Conservation (phyloP, 495 filamentous ascomycete species). For the Neurospora sp. region DNA sequence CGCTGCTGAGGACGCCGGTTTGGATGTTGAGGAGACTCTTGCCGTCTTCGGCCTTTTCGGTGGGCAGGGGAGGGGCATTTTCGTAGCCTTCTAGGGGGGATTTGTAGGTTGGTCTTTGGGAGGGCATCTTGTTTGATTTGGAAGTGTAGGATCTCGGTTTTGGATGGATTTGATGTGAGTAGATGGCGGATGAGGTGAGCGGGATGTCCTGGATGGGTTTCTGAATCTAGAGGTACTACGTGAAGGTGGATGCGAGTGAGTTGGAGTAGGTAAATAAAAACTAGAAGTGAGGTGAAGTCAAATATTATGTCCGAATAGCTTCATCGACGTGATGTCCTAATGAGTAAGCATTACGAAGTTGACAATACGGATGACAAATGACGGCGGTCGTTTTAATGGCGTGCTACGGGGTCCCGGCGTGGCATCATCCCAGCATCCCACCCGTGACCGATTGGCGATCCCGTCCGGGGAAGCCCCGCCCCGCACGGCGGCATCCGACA, state of each 20-base stretch:
- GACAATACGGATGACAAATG: neutral
- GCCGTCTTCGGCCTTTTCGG: constrained; percentile 54
- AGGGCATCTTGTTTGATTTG: neutral
- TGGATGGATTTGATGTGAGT: neutral
- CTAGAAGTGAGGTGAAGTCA: neutral
- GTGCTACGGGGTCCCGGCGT: neutral
- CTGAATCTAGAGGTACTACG: neutral
- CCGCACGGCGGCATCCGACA: neutral
- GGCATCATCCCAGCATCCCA: neutral
- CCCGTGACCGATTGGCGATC: neutral
- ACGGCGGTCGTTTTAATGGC: neutral
- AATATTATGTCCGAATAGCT: neutral
- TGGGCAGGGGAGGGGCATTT: constrained; percentile 46
- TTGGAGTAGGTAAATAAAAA: neutral
- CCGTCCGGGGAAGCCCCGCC: neutral
- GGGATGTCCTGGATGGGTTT: neutral
- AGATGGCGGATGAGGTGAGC: neutral
- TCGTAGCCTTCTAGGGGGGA: constrained; percentile 62
- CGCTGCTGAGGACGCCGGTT: constrained; percentile 44
- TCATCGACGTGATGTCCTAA: neutral
- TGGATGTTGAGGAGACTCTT: constrained; percentile 54
- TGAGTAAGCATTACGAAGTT: neutral
- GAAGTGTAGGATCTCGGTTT: neutral
- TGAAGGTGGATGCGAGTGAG: neutral
- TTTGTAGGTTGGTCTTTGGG: constrained; percentile 38